Conservation (phyloP, 371 early-diverging fungal species). For the Rhizopus stolonifer region DNA sequence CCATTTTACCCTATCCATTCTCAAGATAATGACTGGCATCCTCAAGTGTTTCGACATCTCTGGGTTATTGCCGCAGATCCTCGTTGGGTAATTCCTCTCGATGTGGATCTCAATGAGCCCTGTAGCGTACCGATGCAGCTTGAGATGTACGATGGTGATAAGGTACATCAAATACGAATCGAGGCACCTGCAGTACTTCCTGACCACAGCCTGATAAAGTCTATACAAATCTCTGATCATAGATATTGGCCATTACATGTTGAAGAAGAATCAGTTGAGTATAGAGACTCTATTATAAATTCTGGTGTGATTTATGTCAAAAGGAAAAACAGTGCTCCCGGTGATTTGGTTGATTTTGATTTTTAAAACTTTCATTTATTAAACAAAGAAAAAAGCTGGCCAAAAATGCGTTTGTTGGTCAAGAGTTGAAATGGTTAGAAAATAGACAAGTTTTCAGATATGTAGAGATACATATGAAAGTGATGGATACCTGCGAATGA, state of each 20-base stretch:
- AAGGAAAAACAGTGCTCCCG: constrained; percentile 8
- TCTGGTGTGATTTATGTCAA: constrained; percentile 44
- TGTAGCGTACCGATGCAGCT: constrained; percentile 57
- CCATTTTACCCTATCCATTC: constrained; percentile 73
- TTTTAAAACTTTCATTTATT: too few relatives aligned
- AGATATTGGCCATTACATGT: constrained; percentile 63
- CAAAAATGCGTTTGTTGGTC: too few relatives aligned
- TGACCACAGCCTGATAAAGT: constrained; percentile 51
- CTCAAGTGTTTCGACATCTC: constrained; percentile 84
- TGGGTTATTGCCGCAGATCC: constrained; percentile 84
- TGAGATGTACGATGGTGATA: constrained; percentile 23
- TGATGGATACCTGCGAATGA: too few relatives aligned
- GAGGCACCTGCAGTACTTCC: constrained; percentile 71
- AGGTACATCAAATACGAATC: constrained; percentile 24
- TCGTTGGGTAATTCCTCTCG: constrained; percentile 74
- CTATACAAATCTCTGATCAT: constrained; percentile 52
- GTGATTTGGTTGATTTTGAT: too few relatives aligned
- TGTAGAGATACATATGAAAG: too few relatives aligned
- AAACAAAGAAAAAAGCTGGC: too few relatives aligned
- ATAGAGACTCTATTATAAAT: constrained; percentile 23
- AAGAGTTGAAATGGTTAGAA: too few relatives aligned
- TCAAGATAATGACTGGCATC: constrained; percentile 72
- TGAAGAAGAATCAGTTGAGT: constrained; percentile 29
- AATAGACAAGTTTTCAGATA: too few relatives aligned
- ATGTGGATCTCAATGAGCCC: constrained; percentile 57